Conservation (phyloP, 2,329 filamentous ascomycete genomes). For the Trichoderma atroviride region DNA sequence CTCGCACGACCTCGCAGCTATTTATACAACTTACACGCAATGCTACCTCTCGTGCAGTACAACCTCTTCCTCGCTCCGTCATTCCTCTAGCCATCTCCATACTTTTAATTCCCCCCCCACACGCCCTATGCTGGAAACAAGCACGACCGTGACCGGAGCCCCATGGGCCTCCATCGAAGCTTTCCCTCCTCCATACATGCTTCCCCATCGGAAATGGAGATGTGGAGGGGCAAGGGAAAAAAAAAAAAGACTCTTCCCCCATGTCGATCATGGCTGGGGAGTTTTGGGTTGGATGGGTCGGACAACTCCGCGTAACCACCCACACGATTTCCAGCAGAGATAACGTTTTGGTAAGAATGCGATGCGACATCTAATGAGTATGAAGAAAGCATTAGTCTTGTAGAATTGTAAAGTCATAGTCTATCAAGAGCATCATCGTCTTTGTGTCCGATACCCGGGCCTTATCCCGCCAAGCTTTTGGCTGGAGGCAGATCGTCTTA, state of each 20-base stretch:
- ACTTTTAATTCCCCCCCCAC: neutral
- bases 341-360: neutral
- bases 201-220: conserved; percentile 19
- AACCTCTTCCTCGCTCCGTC: neutral
- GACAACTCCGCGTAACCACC: conserved; percentile 8
- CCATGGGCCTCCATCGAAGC: conserved; percentile 16
- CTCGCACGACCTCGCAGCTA: neutral
- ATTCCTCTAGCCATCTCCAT: neutral
- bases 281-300: conserved; percentile 11
- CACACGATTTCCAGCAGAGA: neutral
- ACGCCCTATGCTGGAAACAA: neutral
- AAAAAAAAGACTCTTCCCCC: neutral
- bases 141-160: conserved; percentile 12
- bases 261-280: conserved; percentile 11
- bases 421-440: neutral
- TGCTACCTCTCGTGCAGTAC: neutral
- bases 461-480: neutral
- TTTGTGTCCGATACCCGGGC: neutral
- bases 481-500: neutral
- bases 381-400: neutral
- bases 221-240: conserved; percentile 3
- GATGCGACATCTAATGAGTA: neutral
- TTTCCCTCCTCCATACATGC: neutral
- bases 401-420: neutral
- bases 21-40: neutral